These are phyloP conservation scores for Waltergamsia citrina DNA, from an alignment of 2,329 filamentous ascomycete species.

Conservation along the genomic window DNA sequence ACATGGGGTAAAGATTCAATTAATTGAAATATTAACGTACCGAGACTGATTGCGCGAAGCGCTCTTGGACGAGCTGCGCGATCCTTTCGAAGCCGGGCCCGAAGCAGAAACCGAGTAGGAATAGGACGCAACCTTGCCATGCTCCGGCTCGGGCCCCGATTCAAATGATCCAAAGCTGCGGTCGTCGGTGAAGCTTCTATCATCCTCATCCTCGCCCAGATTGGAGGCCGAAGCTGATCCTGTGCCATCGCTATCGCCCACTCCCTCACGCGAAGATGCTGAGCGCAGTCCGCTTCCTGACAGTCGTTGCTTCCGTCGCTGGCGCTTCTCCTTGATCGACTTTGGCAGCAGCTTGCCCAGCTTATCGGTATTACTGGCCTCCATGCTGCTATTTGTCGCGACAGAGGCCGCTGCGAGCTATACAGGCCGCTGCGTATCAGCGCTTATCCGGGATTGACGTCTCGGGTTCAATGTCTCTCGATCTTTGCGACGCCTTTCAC, in stretches of 20 bases:
- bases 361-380: conserved; percentile 14
- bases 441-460: too few relatives aligned
- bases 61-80: not conserved
- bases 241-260: conserved; percentile 22
- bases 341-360: conserved; percentile 45
- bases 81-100: not conserved
- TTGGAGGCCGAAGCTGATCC: conserved; percentile 16
- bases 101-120: too few relatives aligned
- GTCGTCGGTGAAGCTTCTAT: conserved; percentile 1
- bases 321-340: conserved; percentile 37
- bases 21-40: not conserved
- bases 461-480: too few relatives aligned
- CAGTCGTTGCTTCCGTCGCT: conserved; percentile 34
- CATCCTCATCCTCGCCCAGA: conserved; percentile 19
- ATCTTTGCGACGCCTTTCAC: too few relatives aligned
- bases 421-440: too few relatives aligned
- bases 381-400: conserved; percentile 6
- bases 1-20: not conserved
- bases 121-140: too few relatives aligned
- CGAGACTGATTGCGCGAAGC: conserved; percentile 1
- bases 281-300: too few relatives aligned
- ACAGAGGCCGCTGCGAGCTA: too few relatives aligned
- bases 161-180: conserved; percentile 22
- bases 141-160: conserved; percentile 19
- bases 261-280: conserved; percentile 1